A percentile compares a stretch with the other conserved stretches of the same genome.
Conservation (phyloP, 768 basidiomycete species). For the Rhizopogon salebrosus region DNA sequence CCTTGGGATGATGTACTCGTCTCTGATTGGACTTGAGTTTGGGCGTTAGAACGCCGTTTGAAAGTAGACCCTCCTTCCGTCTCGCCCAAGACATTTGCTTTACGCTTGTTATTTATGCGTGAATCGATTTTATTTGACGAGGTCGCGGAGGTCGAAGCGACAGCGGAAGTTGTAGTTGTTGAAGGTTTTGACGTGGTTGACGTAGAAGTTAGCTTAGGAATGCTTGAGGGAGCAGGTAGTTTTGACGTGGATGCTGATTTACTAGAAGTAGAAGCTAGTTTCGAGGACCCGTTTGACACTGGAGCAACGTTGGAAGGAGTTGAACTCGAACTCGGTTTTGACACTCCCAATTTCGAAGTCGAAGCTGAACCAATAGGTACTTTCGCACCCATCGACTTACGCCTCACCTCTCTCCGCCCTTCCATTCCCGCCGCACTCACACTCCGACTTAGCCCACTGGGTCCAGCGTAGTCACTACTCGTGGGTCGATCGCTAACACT, state of each 20-base stretch:
- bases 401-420: constrained; percentile 9
- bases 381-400: constrained; percentile 31
- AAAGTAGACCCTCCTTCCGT: background rate
- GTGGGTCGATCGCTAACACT: constrained; percentile 16
- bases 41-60: background rate
- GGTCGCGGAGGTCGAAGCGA: background rate
- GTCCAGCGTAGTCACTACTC: background rate
- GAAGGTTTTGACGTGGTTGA: background rate
- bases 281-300: background rate
- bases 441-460: constrained; percentile 1
- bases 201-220: background rate
- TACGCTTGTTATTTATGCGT: background rate
- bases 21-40: background rate
- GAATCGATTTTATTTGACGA: background rate
- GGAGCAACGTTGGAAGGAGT: background rate
- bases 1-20: background rate
- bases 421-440: background rate
- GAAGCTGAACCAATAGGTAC: background rate
- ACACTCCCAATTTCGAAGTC: no score
- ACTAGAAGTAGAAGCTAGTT: background rate
- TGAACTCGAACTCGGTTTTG: background rate
- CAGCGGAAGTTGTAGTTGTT: background rate
- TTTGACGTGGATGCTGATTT: background rate
- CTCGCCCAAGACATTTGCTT: background rate
- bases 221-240: background rate